A percentile compares a stretch with the other conserved stretches of the same genome.
Evolutionary conservation across 2,329 filamentous ascomycete genomes (phyloP).

Genomic region (Aureobasidium sp.): DNA sequence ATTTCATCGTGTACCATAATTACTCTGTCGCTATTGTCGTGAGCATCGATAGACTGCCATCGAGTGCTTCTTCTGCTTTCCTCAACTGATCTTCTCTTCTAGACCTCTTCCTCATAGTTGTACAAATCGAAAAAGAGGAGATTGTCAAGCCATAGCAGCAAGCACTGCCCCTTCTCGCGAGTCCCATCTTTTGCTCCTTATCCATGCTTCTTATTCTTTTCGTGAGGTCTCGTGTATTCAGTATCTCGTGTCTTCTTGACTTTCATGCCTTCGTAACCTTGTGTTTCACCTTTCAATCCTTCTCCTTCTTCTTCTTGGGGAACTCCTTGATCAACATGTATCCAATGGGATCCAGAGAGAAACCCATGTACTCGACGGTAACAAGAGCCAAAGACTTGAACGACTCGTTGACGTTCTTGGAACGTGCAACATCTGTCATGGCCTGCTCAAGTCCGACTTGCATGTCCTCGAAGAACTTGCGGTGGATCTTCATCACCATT

Average conservation of each 20-base stretch:
- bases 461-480: neutral
- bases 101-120: neutral
- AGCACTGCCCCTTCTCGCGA: neutral
- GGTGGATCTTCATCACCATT: neutral
- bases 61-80: neutral
- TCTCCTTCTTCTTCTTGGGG: neutral
- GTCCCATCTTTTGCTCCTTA: neutral
- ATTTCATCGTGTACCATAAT: neutral
- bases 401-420: neutral
- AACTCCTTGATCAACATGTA: neutral
- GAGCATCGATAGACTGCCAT: neutral
- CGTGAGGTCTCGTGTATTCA: neutral
- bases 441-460: neutral
- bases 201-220: neutral
- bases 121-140: neutral
- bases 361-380: neutral
- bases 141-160: neutral
- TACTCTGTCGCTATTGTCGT: neutral
- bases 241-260: neutral
- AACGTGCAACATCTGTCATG: neutral
- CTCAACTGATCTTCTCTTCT: neutral
- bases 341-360: neutral
- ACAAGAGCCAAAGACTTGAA: neutral
- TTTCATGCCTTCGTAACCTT: neutral
- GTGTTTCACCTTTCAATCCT: neutral